Evolutionary conservation across 2,329 filamentous ascomycete species (phyloP).

Genomic region (Diaporthe amygdali): DNA sequence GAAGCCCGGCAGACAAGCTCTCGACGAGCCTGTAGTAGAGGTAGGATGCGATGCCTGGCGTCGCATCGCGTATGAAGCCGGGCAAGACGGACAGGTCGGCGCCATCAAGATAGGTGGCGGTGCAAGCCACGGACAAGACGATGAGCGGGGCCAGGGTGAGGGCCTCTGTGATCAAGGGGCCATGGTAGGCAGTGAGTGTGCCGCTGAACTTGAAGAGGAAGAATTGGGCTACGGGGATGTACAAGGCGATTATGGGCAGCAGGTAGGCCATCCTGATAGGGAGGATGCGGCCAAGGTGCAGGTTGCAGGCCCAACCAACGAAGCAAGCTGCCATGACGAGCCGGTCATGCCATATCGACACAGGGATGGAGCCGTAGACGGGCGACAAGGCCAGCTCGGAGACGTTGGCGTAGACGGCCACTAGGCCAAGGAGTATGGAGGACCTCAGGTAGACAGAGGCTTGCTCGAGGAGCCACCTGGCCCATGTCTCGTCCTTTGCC

Average conservation of each 20-base stretch:
- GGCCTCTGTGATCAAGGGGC: conserved; percentile 76
- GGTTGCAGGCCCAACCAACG: conserved; percentile 73
- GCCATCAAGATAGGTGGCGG: conserved; percentile 68
- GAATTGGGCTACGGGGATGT: conserved; percentile 75
- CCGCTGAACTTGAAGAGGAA: conserved; percentile 72
- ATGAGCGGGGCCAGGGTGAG: conserved; percentile 75
- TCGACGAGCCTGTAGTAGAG: conserved; percentile 64
- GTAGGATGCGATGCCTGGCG: conserved; percentile 71
- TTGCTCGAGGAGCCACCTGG: conserved; percentile 43
- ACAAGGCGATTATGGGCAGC: conserved; percentile 76
- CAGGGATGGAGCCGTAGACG: conserved; percentile 85
- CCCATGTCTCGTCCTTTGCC: conserved; percentile 40
- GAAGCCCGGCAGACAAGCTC: conserved; percentile 41
- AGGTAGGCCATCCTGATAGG: conserved; percentile 55
- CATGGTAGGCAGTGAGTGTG: conserved; percentile 69
- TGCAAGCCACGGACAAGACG: conserved; percentile 66
- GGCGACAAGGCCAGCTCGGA: conserved; percentile 82
- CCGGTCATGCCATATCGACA: conserved; percentile 73
- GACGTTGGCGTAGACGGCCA: conserved; percentile 70
- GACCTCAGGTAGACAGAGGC: conserved; percentile 46
- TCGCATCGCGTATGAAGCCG: conserved; percentile 64
- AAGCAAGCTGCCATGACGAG: conserved; percentile 71
- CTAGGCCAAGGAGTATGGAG: conserved; percentile 55
- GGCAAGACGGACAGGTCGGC: conserved; percentile 61
- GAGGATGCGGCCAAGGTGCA: conserved; percentile 56